Conservation (phyloP, 192 early-diverging fungal genomes). For the Gonapodya prolifera region DNA sequence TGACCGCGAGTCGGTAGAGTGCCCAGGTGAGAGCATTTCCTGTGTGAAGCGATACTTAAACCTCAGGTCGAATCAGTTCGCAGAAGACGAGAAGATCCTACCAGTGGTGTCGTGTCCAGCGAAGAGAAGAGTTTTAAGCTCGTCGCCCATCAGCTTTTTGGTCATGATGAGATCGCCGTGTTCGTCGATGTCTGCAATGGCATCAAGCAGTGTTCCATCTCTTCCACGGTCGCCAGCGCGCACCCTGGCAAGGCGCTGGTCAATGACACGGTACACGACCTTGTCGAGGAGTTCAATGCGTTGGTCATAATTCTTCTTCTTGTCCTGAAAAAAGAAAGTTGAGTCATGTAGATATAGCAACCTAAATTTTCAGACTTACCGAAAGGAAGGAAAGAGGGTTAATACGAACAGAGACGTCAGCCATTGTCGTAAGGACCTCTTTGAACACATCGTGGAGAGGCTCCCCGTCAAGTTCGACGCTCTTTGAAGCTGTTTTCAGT, state of each 20-base stretch:
- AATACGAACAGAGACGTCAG: background rate
- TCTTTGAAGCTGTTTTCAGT: background rate
- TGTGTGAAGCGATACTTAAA: background rate
- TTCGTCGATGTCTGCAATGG: constrained; percentile 3
- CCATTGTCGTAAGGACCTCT: background rate
- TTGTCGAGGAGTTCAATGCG: constrained; percentile 2
- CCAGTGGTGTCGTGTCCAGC: constrained; percentile 3
- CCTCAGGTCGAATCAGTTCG: background rate
- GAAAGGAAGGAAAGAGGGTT: background rate
- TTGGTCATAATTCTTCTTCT: background rate
- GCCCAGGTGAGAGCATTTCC: constrained; percentile 3
- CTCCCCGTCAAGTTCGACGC: background rate
- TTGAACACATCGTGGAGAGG: background rate
- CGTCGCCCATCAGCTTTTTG: background rate
- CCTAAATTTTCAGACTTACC: background rate
- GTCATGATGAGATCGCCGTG: constrained; percentile 2
- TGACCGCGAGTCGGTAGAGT: background rate
- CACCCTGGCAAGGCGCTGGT: background rate
- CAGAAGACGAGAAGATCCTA: background rate
- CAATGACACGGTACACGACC: background rate
- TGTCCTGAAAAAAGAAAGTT: background rate
- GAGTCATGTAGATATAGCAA: background rate
- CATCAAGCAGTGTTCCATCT: background rate
- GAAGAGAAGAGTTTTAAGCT: constrained; percentile 4
- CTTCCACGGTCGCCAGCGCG: background rate